Base-by-base conservation (phyloP, 2,329 filamentous ascomycete species). In the Microcyclospora tardicrescens region DNA sequence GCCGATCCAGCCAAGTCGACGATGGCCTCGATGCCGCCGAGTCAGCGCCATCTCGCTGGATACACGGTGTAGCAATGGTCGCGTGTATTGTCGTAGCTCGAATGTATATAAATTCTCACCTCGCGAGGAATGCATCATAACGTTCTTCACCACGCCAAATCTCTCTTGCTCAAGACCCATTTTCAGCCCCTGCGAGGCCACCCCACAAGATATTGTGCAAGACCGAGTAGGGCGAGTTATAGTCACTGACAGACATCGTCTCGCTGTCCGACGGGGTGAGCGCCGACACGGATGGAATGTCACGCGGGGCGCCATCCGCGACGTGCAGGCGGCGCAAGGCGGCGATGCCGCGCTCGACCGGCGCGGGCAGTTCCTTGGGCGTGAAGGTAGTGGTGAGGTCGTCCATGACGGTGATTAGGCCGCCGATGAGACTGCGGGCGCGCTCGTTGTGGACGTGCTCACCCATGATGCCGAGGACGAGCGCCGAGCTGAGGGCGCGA, bases 371-470 rank as follows among this genome's bases (percentile, higher is more conserved):
- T 49, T 70, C 67, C 24, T 60, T 58, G 6, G 65, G 63, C 37
- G 67, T 65, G 2, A 68, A 60, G 34, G 57, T 63, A 13, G 64
- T 61, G 9, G 64, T 67, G 36, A 69, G 61, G 34, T 69, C 65
- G 14, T 57, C 55, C 35, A 70, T 60, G 13, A 68, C 59, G 28
- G 61, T 56, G 16, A 69, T 61, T 37, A 71, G 60, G 33, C 66
- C 62, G n/a, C 55, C 58, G 16, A 71, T 57, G 2, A 69, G 56
- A 13, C 56, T 56, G 1, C 64, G 60, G 6, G 64, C 66, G 10
- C 65, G 59, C 64, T 68, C 64, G 49, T 66, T 66, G 56, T 60
- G 39, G 57, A 58, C 47, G 66, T 67, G 52, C 60, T 65, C 36
- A 60, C 66, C 38, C 51, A 69, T 50, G 55, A 66, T 58, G 15